Evolutionary conservation across 352 stramenopile genomes (phyloP).

Genomic region (Lagenidium sp.): DNA sequence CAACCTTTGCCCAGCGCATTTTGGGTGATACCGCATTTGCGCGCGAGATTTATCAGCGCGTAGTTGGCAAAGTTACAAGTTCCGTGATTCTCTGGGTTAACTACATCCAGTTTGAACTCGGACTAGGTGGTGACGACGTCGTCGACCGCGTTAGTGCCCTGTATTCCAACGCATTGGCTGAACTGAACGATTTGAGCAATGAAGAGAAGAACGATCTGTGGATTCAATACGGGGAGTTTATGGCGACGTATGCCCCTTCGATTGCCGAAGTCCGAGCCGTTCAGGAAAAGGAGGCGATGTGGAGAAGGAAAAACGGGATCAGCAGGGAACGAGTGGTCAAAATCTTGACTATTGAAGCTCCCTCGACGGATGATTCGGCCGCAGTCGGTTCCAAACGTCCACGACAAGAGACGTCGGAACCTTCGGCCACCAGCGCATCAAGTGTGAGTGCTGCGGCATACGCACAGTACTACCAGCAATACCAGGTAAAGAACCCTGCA

Average conservation of each 20-base stretch:
- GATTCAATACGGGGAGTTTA: slow-evolving; percentile 72
- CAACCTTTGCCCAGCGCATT: slow-evolving; percentile 43
- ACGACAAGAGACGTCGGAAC: slow-evolving; percentile 31
- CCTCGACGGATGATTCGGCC: slow-evolving; percentile 17
- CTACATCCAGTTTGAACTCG: slow-evolving; percentile 65
- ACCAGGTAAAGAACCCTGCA: slow-evolving; percentile 47
- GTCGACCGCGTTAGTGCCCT: slow-evolving; percentile 18
- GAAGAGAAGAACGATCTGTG: slow-evolving; percentile 77
- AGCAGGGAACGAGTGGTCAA: slow-evolving; percentile 43
- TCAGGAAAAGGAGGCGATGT: slow-evolving; percentile 39
- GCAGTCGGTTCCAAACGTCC: slow-evolving; percentile 44
- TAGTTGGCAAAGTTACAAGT: slow-evolving; percentile 25
- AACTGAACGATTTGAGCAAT: slow-evolving; percentile 39
- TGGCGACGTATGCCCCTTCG: slow-evolving; percentile 40
- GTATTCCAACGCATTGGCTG: slow-evolving; percentile 37
- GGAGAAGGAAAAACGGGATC: slow-evolving; percentile 58
- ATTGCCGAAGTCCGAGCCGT: slow-evolving; percentile 40
- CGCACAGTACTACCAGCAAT: slow-evolving; percentile 65
- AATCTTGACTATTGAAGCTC: slow-evolving; percentile 36
- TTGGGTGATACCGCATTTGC: slow-evolving; percentile 26
- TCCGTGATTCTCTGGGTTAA: slow-evolving; percentile 58
- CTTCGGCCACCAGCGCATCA: slow-evolving; percentile 18
- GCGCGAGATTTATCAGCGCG: slow-evolving; percentile 31
- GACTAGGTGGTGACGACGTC: slow-evolving; percentile 16
- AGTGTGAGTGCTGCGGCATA: slow-evolving; percentile 25